Base-by-base conservation (phyloP, 805 yeast genomes). In the Candida yuanshanica region DNA sequence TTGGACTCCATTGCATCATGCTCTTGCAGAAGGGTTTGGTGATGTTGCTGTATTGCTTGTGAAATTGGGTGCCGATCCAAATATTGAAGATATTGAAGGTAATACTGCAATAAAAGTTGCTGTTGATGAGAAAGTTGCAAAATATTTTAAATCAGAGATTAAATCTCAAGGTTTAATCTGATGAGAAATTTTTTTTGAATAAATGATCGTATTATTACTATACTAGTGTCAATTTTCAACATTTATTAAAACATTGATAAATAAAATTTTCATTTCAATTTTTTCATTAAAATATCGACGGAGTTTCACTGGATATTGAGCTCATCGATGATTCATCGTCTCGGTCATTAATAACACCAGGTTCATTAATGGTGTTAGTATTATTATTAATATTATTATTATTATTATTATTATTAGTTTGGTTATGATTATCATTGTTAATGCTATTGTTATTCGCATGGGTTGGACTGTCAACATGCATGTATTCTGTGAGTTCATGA, bases 1-100 rank as follows among this genome's bases (percentile, higher is more conserved):
- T 0, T 87, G 93, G 89, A 83, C 95, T 0, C 80, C 96, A 1
- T 59, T 91, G 45, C 95, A 87, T 59, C 95, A 87, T 61, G 96
- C 97, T 0, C 63, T 83, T 42, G 88, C 95, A 0, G 98, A 90
- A 61, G 96, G 96, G 0, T 81, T 81, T 51, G 89, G 83, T 1
- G 95, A 85, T 44, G 76, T 77, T 10, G 95, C 85, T 0, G 67
- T 79, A 1, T 53, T 66, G 25, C 63, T 90, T 36, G 78, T 81
- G 2, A 68, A 71, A 39, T 65, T 71, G 5, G 91, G 91, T 0
- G 96, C 95, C 0, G 88, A 84, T 49, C 59, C 60, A 35, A 39
- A 54, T 17, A 42, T 67, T 12, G 64, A 63, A 37, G 77, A 73
- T 48, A 45, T 52, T 2, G 83, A 79, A 11, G 87, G 81, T 2